Conservation (phyloP, 805 yeast species). For the Alloascoidea hylecoeti region DNA sequence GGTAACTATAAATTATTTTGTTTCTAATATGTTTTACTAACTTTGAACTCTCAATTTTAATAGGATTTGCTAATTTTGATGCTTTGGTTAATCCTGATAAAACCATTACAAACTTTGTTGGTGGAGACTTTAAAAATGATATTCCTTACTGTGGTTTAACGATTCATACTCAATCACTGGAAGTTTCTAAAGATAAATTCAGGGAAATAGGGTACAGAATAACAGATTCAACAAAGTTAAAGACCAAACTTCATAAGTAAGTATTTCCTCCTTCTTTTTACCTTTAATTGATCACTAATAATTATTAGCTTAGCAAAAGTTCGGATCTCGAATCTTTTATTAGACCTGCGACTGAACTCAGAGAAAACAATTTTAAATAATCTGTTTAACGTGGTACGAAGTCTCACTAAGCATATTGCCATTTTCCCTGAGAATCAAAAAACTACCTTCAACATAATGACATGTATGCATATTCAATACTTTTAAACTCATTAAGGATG, state of each 20-base stretch:
- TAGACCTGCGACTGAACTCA: not conserved
- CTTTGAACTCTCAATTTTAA: not conserved
- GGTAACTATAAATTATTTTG: not conserved
- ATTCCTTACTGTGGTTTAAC: not conserved
- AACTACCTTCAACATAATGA: too few species aligned
- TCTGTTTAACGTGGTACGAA: not conserved
- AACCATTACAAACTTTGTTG: not conserved
- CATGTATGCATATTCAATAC: too few species aligned
- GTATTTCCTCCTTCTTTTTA: not conserved
- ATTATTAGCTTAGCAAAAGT: not conserved
- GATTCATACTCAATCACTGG: not conserved
- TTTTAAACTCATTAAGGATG: too few species aligned
- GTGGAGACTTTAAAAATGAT: not conserved
- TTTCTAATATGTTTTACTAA: not conserved
- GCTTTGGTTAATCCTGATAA: not conserved
- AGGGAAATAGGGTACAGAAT: not conserved
- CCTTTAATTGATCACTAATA: not conserved
- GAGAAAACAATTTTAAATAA: not conserved
- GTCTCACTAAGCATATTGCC: too few species aligned
- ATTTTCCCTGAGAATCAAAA: too few species aligned
- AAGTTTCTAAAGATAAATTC: not conserved
- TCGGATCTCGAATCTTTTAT: not conserved
- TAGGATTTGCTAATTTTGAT: not conserved
- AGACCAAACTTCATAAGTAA: not conserved
- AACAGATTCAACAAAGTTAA: not conserved